These are phyloP conservation scores for Colletotrichum incanum DNA, from an alignment of 2,329 filamentous ascomycete species.

Conservation along the genomic window DNA sequence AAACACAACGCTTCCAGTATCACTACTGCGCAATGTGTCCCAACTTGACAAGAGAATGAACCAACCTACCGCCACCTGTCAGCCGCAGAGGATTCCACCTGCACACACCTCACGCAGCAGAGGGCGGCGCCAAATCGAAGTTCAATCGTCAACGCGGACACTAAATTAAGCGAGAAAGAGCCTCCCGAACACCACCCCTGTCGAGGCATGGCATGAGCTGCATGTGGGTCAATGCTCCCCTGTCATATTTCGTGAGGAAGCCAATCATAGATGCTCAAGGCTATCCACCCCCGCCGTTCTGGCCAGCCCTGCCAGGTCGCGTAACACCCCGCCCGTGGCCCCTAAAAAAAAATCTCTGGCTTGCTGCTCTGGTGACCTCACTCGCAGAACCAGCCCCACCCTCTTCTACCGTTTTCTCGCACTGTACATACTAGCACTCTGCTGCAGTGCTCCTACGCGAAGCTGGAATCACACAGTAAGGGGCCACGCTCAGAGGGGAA, in stretches of 20 bases:
- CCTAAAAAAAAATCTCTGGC: slow-evolving; percentile 28
- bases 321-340: slow-evolving; percentile 39
- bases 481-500: slow-evolving; percentile 11
- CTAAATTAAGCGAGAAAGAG: slow-evolving; percentile 47
- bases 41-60: neutral
- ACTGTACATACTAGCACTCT: neutral
- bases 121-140: slow-evolving; percentile 45
- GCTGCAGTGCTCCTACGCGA: neutral
- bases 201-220: slow-evolving; percentile 43
- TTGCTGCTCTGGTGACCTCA: slow-evolving; percentile 33
- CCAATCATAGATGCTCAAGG: slow-evolving; percentile 20
- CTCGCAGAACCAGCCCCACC: slow-evolving; percentile 16
- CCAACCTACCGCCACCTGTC: no score
- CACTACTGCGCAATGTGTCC: neutral
- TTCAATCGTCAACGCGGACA: slow-evolving; percentile 41
- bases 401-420: neutral
- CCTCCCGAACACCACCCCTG: slow-evolving; percentile 44
- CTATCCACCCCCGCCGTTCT: slow-evolving; percentile 42
- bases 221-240: slow-evolving; percentile 33
- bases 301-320: slow-evolving; percentile 41
- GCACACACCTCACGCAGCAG: slow-evolving; percentile 43
- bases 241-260: slow-evolving; percentile 4
- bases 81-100: neutral
- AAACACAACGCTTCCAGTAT: neutral
- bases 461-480: neutral